Conservation (phyloP, 2,329 filamentous ascomycete species). For the Sclerotinia trifoliorum region DNA sequence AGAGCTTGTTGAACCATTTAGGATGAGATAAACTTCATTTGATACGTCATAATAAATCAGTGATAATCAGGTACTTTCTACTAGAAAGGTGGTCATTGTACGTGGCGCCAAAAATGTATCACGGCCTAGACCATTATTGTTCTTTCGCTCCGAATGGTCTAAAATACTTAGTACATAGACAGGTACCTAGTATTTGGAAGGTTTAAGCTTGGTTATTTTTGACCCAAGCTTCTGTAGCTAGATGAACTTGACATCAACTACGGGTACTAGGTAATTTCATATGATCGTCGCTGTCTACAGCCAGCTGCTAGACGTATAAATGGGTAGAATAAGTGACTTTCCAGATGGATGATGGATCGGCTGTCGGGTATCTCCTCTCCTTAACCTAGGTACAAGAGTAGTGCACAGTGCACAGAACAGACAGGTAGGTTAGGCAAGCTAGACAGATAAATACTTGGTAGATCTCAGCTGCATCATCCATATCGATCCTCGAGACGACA, state of each 20-base stretch:
- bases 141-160: neutral
- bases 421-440: neutral
- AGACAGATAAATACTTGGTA: neutral
- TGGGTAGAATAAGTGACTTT: neutral
- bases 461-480: too few relatives aligned
- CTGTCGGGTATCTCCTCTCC: slow-evolving; percentile 5
- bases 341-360: neutral
- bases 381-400: neutral
- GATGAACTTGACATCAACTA: too few relatives aligned
- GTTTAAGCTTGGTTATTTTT: too few relatives aligned
- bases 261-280: too few relatives aligned
- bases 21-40: neutral
- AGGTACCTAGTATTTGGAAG: neutral
- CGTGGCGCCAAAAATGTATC: neutral
- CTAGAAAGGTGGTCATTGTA: neutral
- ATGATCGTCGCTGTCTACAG: too few relatives aligned
- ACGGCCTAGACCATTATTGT: neutral
- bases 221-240: too few relatives aligned
- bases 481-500: neutral
- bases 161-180: too few relatives aligned
- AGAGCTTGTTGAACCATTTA: neutral
- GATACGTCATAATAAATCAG: slow-evolving; percentile 10
- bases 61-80: slow-evolving; percentile 6
- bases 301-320: neutral
- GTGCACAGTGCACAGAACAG: neutral